Evolutionary conservation across 1,139 yeast genomes (phyloP), one percentile per base, ranked within the genome.

Genomic region (Magnusiomyces sp.): DNA sequence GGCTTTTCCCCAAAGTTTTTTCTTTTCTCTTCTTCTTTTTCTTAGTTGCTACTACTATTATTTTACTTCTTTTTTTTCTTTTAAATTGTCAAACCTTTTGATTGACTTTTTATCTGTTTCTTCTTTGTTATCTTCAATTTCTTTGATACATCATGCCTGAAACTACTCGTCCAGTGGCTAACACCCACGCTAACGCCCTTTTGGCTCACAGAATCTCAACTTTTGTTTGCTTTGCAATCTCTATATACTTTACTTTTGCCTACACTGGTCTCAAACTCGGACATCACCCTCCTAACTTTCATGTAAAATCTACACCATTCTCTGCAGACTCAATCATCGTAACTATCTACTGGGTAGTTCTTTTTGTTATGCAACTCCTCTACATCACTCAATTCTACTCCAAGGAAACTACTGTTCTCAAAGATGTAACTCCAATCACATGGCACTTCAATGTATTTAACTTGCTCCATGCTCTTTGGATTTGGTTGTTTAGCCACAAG

Each of bases 401-500:
- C 57, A 74, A 74, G 2, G 72, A 73, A 53, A 48, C 61, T 32
- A 65, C 66, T 41, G 64, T 69, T 39, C 59, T 67, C 61, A 61
- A 59, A 48, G 61, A 65, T 13, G 62, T 65, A 13, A 57, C 67
- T 38, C 56, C 69, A 46, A 73, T 81, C 43, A 83, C 83, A 36
- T 73, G 77, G 68, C 86, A 81, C 67, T 80, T 82, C 62, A 74
- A 79, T 29, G 57, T 74, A 34, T 83, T 81, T 70, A 84, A 84
- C 65, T 54, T 80, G 41, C 62, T 77, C 46, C 76, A 76, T 46
- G 79, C 80, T 57, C 58, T 75, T 46, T 85, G 95, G 95, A 65
- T 76, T 2, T 63, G 74, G 56, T 71, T 80, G 56, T 82, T 82
- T 60, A 79, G 79, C 50, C 71, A 72, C 46, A 72, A 69, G 43